Percentiles rank a stretch among this genome's conserved stretches.
phyloP scores from a whole-genome alignment of 2,329 filamentous ascomycete genomes.

The Microdochium bolleyi region DNA sequence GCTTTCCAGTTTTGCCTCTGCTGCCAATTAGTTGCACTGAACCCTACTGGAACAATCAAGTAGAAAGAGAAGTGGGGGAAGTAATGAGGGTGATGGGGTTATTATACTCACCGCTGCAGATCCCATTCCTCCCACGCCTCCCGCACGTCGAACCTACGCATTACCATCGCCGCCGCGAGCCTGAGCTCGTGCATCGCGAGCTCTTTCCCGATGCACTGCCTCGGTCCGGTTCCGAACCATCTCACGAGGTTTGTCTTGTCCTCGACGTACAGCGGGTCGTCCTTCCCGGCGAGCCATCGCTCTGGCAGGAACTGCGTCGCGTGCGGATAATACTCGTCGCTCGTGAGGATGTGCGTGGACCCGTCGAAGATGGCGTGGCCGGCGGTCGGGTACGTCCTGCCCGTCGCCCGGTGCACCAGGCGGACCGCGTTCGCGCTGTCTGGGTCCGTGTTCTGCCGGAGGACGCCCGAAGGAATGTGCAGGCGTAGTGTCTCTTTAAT shows the following conservation, averaged over 20 bases:
- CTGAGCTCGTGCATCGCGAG: slow-evolving; percentile 18
- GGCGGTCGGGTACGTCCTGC: slow-evolving; percentile 19
- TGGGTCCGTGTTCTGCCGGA: slow-evolving; percentile 18
- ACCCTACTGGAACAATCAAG: no score
- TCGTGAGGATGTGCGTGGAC: not conserved
- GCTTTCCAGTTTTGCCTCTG: not conserved
- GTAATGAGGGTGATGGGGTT: not conserved
- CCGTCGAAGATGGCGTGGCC: slow-evolving; percentile 5
- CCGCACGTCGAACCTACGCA: slow-evolving; percentile 11
- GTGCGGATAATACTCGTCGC: slow-evolving; percentile 8
- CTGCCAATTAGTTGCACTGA: no score
- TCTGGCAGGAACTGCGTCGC: slow-evolving; percentile 23
- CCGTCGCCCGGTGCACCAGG: slow-evolving; percentile 14
- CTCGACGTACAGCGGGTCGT: slow-evolving; percentile 8
- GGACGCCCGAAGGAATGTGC: slow-evolving; percentile 35
- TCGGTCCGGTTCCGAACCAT: slow-evolving; percentile 17
- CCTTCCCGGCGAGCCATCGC: slow-evolving; percentile 24
- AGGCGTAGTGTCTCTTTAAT: slow-evolving; percentile 28
- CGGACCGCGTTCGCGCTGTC: not conserved
- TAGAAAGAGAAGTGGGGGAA: not conserved
- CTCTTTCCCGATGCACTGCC: slow-evolving; percentile 20
- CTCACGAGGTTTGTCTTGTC: slow-evolving; percentile 4
- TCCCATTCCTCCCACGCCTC: slow-evolving; percentile 21
- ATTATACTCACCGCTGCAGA: not conserved
- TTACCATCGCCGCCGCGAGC: slow-evolving; percentile 11